These are phyloP conservation scores for Fusarium equiseti DNA, from an alignment of 2,329 filamentous ascomycete genomes.

Conservation along the genomic window DNA sequence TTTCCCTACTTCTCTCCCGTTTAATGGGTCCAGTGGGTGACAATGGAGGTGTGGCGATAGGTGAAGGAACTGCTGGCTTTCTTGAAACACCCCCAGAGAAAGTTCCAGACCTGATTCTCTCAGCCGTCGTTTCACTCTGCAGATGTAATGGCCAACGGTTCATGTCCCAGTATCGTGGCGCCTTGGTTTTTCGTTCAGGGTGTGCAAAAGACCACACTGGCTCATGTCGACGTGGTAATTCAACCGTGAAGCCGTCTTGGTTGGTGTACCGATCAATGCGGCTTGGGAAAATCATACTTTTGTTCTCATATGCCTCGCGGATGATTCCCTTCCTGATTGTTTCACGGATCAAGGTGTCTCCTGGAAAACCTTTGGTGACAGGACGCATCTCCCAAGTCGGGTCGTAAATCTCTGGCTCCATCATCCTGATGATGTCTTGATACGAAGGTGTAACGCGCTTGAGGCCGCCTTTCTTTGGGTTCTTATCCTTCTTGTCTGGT, in stretches of 20 bases:
- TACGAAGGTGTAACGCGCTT: slow-evolving; percentile 34
- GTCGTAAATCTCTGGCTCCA: slow-evolving; percentile 46
- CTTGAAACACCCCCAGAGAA: not conserved
- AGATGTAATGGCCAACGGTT: slow-evolving; percentile 62
- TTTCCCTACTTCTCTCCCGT: not conserved
- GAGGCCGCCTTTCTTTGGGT: slow-evolving; percentile 1
- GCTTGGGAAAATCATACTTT: slow-evolving; percentile 57
- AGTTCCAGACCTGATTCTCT: slow-evolving; percentile 3
- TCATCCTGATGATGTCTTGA: slow-evolving; percentile 50
- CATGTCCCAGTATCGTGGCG: slow-evolving; percentile 57
- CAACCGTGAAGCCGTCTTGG: slow-evolving; percentile 22
- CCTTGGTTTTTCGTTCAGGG: slow-evolving; percentile 33
- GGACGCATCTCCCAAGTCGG: not conserved
- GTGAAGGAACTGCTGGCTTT: not conserved
- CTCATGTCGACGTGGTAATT: slow-evolving; percentile 45
- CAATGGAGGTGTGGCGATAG: not conserved
- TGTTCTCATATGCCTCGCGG: slow-evolving; percentile 58
- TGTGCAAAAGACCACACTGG: slow-evolving; percentile 51
- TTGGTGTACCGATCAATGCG: slow-evolving; percentile 46
- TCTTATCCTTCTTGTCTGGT: slow-evolving; percentile 35
- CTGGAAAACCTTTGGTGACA: not conserved
- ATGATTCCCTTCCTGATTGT: slow-evolving; percentile 57
- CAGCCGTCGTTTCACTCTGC: slow-evolving; percentile 50
- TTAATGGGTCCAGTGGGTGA: not conserved
- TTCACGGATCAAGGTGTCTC: slow-evolving; percentile 23